These are phyloP conservation scores for Tolypocladium endophyticum DNA, from an alignment of 2,329 filamentous ascomycete genomes.

Conservation along the genomic window DNA sequence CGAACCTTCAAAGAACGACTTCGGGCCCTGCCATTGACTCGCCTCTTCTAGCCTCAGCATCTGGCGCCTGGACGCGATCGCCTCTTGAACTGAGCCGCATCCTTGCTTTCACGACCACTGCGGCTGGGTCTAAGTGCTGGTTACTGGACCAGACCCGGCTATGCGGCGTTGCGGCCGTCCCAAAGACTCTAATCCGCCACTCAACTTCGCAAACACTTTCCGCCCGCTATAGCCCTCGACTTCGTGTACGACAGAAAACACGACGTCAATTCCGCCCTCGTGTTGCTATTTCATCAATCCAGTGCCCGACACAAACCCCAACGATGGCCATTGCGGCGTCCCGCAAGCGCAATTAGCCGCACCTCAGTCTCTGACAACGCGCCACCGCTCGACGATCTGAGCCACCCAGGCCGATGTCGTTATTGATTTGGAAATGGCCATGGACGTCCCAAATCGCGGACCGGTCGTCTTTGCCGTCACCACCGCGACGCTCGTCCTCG, in stretches of 20 bases:
- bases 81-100: not conserved
- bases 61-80: not conserved
- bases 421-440: not conserved
- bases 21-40: not conserved
- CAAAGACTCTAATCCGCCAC: not conserved
- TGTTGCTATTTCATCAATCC: not conserved
- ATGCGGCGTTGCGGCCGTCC: not conserved
- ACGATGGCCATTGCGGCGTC: not conserved
- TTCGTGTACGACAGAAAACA: not conserved
- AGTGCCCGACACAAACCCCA: too few species aligned
- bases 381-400: not conserved
- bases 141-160: not conserved
- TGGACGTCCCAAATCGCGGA: constrained; percentile 34
- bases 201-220: not conserved
- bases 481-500: constrained; percentile 55
- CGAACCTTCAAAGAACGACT: not conserved
- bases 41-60: not conserved
- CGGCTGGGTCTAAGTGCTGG: not conserved
- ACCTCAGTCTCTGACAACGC: not conserved
- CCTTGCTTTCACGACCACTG: not conserved
- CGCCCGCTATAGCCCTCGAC: not conserved
- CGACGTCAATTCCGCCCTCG: not conserved
- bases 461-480: constrained; percentile 59
- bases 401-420: constrained; percentile 3
- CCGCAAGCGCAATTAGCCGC: not conserved